A percentile compares a stretch with the other conserved stretches of the same genome.
phyloP scores from a whole-genome alignment of 1,139 yeast genomes.

The Magnusiomyces magnusii region DNA sequence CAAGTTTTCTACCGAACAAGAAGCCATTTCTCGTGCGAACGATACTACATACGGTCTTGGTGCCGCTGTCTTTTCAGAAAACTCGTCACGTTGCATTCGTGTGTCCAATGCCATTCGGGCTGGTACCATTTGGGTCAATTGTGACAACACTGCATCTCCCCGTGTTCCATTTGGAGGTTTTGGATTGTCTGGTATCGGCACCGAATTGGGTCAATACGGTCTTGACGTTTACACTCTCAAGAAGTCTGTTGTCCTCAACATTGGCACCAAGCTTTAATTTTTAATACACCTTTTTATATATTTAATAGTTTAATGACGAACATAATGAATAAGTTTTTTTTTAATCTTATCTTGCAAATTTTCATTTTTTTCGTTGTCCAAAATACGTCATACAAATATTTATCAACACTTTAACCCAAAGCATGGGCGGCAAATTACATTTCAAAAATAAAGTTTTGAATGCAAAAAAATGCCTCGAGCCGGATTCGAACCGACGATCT shows the following conservation, averaged over 20 bases:
- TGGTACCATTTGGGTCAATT: conserved; percentile 79
- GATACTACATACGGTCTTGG: conserved; percentile 73
- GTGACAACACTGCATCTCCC: conserved; percentile 70
- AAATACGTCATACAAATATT: background rate
- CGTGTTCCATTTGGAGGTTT: conserved; percentile 79
- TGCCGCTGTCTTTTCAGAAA: conserved; percentile 69
- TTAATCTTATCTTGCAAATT: too few relatives aligned
- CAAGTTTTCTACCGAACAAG: conserved; percentile 62
- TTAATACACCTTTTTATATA: background rate
- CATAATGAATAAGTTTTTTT: too few relatives aligned
- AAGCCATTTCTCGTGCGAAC: conserved; percentile 71
- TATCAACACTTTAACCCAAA: background rate
- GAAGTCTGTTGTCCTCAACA: conserved; percentile 61
- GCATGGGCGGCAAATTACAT: too few relatives aligned
- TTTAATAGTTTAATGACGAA: background rate
- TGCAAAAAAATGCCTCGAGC: conserved; percentile 53
- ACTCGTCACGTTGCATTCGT: conserved; percentile 47
- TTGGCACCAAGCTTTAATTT: conserved; percentile 22
- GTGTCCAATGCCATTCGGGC: conserved; percentile 59
- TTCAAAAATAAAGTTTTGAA: too few relatives aligned
- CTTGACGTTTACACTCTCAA: conserved; percentile 67
- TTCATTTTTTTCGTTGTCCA: background rate
- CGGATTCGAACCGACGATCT: conserved; percentile 83
- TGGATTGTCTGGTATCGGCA: conserved; percentile 79
- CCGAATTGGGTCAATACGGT: conserved; percentile 84